phyloP scores from a whole-genome alignment of 1,139 yeast species.

The Zygosaccharomyces sapae region DNA sequence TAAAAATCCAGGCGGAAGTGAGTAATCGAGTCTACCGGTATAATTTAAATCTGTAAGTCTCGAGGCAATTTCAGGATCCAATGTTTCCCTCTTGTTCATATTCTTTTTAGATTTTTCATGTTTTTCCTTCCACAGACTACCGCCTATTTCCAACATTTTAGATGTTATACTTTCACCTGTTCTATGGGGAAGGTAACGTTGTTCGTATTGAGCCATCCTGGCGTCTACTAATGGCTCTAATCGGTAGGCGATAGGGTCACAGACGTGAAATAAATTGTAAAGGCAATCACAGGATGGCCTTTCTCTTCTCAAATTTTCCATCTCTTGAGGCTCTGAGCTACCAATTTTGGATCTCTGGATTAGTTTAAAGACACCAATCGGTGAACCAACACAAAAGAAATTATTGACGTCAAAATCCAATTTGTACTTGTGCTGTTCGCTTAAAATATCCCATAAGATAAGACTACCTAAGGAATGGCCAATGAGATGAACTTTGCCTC shows the following conservation, averaged over 20 bases:
- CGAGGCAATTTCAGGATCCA: conserved; percentile 28
- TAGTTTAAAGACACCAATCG: conserved; percentile 80
- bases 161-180: conserved; percentile 28
- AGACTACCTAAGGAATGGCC: conserved; percentile 94
- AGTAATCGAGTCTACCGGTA: conserved; percentile 77
- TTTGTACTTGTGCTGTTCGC: conserved; percentile 49
- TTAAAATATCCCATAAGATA: conserved; percentile 71
- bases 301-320: conserved; percentile 6
- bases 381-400: conserved; percentile 81
- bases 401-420: conserved; percentile 70
- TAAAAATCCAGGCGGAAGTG: conserved; percentile 72
- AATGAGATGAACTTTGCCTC: conserved; percentile 73
- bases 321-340: conserved; percentile 11
- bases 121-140: conserved; percentile 20
- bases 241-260: conserved; percentile 86
- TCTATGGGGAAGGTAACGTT: conserved; percentile 40
- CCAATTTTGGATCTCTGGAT: conserved; percentile 55
- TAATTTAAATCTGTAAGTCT: conserved; percentile 49
- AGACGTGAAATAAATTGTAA: conserved; percentile 79
- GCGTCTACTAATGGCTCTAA: conserved; percentile 73
- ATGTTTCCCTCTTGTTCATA: conserved; percentile 29
- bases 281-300: conserved; percentile 54
- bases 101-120: conserved; percentile 20
- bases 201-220: conserved; percentile 52
- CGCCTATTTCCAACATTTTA: conserved; percentile 30